phyloP scores from a whole-genome alignment of 306 rosid species.

The Leucaena leucocephala region DNA sequence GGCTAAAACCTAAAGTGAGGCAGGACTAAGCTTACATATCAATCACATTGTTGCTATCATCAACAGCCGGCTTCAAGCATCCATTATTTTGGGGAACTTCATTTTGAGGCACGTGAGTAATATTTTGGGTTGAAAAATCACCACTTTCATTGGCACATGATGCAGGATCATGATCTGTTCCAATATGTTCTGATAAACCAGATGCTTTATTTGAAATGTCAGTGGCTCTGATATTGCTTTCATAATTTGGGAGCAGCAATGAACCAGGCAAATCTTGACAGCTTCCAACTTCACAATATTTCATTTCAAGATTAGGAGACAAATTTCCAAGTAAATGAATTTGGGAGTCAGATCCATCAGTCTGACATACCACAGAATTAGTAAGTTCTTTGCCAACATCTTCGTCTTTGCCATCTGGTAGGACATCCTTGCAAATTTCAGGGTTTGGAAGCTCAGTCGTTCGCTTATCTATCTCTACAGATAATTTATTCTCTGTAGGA shows the following conservation, averaged over 20 bases:
- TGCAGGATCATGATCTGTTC: constrained; percentile 43
- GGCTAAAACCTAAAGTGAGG: constrained; percentile 26
- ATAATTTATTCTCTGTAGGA: constrained; percentile 46
- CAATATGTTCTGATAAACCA: constrained; percentile 41
- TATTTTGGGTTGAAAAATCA: constrained; percentile 47
- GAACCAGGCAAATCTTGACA: constrained; percentile 45
- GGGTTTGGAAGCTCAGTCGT: constrained; percentile 35
- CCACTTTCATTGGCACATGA: constrained; percentile 35
- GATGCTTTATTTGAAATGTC: constrained; percentile 45
- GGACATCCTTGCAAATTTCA: constrained; percentile 42
- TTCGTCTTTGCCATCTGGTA: constrained; percentile 41
- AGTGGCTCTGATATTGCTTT: constrained; percentile 33
- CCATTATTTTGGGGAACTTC: constrained; percentile 42
- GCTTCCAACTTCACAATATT: constrained; percentile 43
- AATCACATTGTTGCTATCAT: constrained; percentile 47
- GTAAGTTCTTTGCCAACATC: constrained; percentile 39
- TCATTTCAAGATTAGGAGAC: constrained; percentile 46
- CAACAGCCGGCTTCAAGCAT: constrained; percentile 46
- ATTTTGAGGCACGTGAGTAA: constrained; percentile 32
- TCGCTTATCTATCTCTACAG: constrained; percentile 46
- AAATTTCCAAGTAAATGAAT: constrained; percentile 36
- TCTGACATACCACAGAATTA: constrained; percentile 44
- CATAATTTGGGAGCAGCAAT: constrained; percentile 40
- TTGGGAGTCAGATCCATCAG: constrained; percentile 45
- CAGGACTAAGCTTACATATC: constrained; percentile 59